Evolutionary conservation across 2,329 filamentous ascomycete species (phyloP), one percentile per base, ranked within the genome.

Genomic region (Fusarium nygamai): DNA sequence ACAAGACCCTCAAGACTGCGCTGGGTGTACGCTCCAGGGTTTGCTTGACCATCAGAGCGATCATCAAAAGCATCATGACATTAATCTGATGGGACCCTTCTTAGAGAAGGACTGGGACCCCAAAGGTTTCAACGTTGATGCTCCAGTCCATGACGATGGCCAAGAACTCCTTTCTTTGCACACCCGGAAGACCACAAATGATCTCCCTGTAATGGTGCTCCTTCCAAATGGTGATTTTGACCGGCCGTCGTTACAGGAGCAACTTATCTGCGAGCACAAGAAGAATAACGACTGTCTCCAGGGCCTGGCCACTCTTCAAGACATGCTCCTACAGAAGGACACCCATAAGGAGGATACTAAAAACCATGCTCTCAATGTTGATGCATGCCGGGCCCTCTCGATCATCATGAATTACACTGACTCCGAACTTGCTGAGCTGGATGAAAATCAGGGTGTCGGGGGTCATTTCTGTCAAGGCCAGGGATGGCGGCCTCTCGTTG

Each of bases 1-100:
- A 19, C 14, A 24, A n/a, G 27, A 41, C 22, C 22, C 19, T 4
- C 74, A 78, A 12, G 24, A 74, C 3, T 84, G 83, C 41, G 64
- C 79, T 5, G 82, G 73, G 6, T 84, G 83, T 46, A 51, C 24
- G 1, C 60, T 84, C 3, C 81, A 79, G 34, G 3, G 22, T 1
- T 58, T 41, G 29, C 69, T 84, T 11, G 82, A 84, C n/a, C n/a
- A 34, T 0, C 78, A 84, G 43, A 8, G 13, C 0, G 78, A 83
- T 14, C 81, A 83, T 9, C 76, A 78, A 6, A 81, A 79, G 38
- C 6, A 14, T 3, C 47, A 75, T 10, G 76, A 78, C 34, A 61
- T 53, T 4, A n/a, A 63, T 1, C 56, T 72, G 2, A 47, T 83
- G 43, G 38, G 62, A 3, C 39, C 19, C 0, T 75, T 83, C 6